Conservation (phyloP, 164 flowering plant species). For the Brasenia schreberi region DNA sequence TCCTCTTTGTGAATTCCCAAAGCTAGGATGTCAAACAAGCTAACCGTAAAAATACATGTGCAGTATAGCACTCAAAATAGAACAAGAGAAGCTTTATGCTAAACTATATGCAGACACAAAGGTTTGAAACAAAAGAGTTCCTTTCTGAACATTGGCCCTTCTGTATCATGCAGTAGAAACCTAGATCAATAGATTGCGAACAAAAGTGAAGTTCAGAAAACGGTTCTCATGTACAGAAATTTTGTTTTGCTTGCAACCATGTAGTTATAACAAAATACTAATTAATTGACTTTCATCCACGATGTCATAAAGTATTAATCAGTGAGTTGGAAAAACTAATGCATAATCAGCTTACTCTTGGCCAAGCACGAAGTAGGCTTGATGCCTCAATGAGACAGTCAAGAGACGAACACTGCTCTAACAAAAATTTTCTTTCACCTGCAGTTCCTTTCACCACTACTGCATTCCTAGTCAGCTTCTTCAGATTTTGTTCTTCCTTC, state of each 20-base stretch:
- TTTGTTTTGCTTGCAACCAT: too few relatives aligned
- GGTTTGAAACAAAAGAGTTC: too few relatives aligned
- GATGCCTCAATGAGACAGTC: slow-evolving; percentile 76
- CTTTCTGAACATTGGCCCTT: too few relatives aligned
- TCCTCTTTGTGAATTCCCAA: slow-evolving; percentile 57
- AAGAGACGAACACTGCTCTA: slow-evolving; percentile 50
- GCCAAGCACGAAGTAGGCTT: slow-evolving; percentile 55
- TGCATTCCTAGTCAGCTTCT: slow-evolving; percentile 48
- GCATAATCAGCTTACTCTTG: slow-evolving; percentile 30
- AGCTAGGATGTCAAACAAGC: slow-evolving; percentile 32
- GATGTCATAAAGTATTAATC: too few relatives aligned
- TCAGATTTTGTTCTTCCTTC: slow-evolving; percentile 75
- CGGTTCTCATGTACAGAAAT: too few relatives aligned
- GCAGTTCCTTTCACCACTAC: slow-evolving; percentile 41
- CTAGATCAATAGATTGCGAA: too few relatives aligned
- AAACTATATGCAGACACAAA: too few relatives aligned
- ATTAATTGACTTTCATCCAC: too few relatives aligned
- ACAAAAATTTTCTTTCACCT: slow-evolving; percentile 49
- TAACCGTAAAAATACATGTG: background rate
- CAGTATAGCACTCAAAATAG: background rate
- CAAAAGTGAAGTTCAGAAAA: too few relatives aligned
- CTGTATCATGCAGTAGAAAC: too few relatives aligned
- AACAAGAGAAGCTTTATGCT: too few relatives aligned
- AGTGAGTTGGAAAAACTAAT: background rate
- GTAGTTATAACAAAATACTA: too few relatives aligned